These are phyloP conservation scores for Zymoseptoria crescenta DNA, from an alignment of 2,329 filamentous ascomycete species.

Conservation along the genomic window DNA sequence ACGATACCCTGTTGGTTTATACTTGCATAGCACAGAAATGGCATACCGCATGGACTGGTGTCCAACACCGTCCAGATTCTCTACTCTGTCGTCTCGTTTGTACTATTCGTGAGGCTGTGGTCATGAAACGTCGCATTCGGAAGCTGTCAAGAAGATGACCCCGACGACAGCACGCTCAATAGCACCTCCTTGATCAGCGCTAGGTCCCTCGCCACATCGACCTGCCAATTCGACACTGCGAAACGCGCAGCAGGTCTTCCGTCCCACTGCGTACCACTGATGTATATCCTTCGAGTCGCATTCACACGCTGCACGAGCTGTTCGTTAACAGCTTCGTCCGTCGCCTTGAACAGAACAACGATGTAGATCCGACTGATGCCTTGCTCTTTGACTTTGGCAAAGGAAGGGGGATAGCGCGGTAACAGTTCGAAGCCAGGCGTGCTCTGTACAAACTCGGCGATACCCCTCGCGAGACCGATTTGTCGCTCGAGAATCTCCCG, in stretches of 20 bases:
- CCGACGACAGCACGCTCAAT: conserved; percentile 2
- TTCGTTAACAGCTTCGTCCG: conserved; percentile 54
- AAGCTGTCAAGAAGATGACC: not conserved
- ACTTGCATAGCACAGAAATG: not conserved
- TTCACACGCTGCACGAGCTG: conserved; percentile 67
- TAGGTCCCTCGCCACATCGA: conserved; percentile 60
- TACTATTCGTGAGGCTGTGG: not conserved
- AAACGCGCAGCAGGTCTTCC: conserved; percentile 69
- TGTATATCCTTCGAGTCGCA: conserved; percentile 63
- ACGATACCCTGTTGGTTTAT: not conserved
- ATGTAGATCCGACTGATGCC: conserved; percentile 53
- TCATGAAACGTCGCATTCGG: not conserved
- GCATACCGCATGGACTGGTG: not conserved
- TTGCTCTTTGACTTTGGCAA: conserved; percentile 30
- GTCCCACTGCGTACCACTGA: conserved; percentile 73
- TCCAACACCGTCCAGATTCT: not conserved
- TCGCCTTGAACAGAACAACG: conserved; percentile 71
- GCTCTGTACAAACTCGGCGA: conserved; percentile 56
- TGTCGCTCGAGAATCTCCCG: conserved; percentile 63
- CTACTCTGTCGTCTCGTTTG: not conserved
- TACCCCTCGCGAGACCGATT: conserved; percentile 58
- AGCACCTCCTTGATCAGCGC: conserved; percentile 58
- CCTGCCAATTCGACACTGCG: conserved; percentile 79
- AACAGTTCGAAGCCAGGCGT: conserved; percentile 60
- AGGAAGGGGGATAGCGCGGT: conserved; percentile 34